Evolutionary conservation across 176 grass and related monocot genomes (phyloP), one percentile per base, ranked within the genome.

Genomic region (Eragrostis nindensis): DNA sequence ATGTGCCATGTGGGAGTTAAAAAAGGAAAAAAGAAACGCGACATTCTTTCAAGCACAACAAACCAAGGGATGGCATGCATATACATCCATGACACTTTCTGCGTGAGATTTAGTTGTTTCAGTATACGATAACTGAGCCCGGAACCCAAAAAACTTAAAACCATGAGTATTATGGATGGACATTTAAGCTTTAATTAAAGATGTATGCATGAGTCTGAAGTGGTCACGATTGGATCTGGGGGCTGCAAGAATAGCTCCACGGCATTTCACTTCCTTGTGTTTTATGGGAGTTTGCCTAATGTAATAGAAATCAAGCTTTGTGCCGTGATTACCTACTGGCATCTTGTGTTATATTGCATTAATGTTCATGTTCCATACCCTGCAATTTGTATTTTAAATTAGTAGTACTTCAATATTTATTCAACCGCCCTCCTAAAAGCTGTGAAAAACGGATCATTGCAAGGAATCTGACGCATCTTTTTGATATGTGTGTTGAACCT

Each of bases 1-100:
- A 52, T 74, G 59, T 53, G 45, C 46, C 80, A 65, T 82, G n/a
- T 80, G 57, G 56, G 21, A 40, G 14, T 54, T 54, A 40, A 52
- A 12, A 52, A 53, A n/a, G n/a, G 32, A 5, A 19, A 46, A 1
- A 6, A 0, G 1, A n/a, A 44, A 60, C 36, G n/a, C 27, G 14
- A 25, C 10, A 14, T 48, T 2, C 32, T 36, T 46, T 41, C 68
- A 71, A 5, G 22, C 39, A 78, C 27, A 78, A 32, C 5, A 26
- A 26, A 17, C 15, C 15, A 45, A 29, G 7, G 24, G 6, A n/a
- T n/a, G 48, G 13, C 79, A 36, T 8, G 26, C 55, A 10, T 62
- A 62, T 62, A 29, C 21, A 3, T 73, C 8, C 14, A 41, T 25
- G 68, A 3, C 29, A 82, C 19, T 46, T 80, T 82, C 18, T 48